Base-by-base conservation (phyloP, 1,139 yeast species). In the Yamadazyma blattariae region DNA sequence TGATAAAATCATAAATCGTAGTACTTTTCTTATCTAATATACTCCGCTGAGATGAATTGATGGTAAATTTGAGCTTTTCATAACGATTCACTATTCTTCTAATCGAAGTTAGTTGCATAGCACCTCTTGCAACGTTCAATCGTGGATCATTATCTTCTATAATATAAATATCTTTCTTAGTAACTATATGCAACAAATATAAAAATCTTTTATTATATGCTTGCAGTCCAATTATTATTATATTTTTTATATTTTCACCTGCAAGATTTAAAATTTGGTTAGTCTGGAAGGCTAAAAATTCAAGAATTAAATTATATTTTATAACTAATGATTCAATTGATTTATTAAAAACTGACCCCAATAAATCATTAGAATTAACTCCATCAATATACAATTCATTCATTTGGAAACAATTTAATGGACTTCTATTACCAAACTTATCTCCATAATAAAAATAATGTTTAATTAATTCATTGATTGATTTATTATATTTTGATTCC, bases 351-450 rank as follows among this genome's bases (percentile, higher is more conserved):
- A 44, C 39, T 7, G 45, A 40, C 38, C 29, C 25, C 7, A 34
- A 13, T 37, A 36, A 42, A 30, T 41, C 17, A 49, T 37, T 12
- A 54, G 51, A 39, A 57, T 61, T 43, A 59, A 51, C 45, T 44
- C 79, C 69, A 16, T 79, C 80, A 8, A 76, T 64, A 25, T 59
- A 53, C 41, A 65, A 57, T 33, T 78, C 79, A 30, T 69, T 57
- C 73, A 77, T 66, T 8, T 52, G 32, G n/a, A 72, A 63, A 44
- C 75, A 75, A 38, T 67, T 71, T 42, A 58, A 68, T 0, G 83
- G 82, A 10, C 77, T 69, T 45, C 83, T 57, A 46, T 77, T 78
- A 1, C 83, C 83, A 39, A 62, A 62, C 15, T 72, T 64, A 45
- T 77, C 82, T 1, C 82, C 82, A 42, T 74, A 76, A 39, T 66